Base-by-base conservation (phyloP, 148 eudicot genomes). In the Cornus suecica region DNA sequence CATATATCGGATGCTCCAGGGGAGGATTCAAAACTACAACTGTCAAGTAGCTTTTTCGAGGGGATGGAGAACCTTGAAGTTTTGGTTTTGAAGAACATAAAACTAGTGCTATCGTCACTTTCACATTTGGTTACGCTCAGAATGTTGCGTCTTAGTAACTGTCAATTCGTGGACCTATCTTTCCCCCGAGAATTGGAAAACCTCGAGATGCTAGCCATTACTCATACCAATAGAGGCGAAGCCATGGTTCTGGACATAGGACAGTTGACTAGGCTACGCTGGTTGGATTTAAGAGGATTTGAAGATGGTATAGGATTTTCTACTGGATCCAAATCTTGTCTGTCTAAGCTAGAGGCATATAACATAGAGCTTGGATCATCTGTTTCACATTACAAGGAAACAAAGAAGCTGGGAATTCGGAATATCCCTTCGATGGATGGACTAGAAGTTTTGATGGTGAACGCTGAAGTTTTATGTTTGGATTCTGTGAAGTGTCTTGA, bases 21-120 rank as follows among this genome's bases (percentile, higher is more conserved):
- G n/a, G n/a, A n/a, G n/a, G n/a, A n/a, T n/a, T n/a, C n/a, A n/a
- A n/a, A n/a, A 32, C 34, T 32, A 0, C 2, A 65, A 28, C 13
- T 76, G 29, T 23, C 78, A 13, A 52, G 30, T 10, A 29, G 52
- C 2, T 62, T 76, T 61, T 69, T 77, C 16, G 25, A 16, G 0
- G 54, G 62, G 20, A 45, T 41, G 48, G 48, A 70, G 32, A 14
- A 56, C 9, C 79, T 77, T 4, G 34, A 42, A 16, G 58, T 77
- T 42, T 20, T 77, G 0, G 56, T 26, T 66, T 1, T 76, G 23
- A 8, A 3, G n/a, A 10, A 23, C 15, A 16, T 74, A 6, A 32
- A 32, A 32, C 1, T 29, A 3, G 18, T 67, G 0, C 70, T 72
- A 20, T 54, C 51, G 8, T 75, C 71, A 48, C 16, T 66, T 27